Base-by-base conservation (phyloP, 345 rosid species). In the Camelina laxa region DNA sequence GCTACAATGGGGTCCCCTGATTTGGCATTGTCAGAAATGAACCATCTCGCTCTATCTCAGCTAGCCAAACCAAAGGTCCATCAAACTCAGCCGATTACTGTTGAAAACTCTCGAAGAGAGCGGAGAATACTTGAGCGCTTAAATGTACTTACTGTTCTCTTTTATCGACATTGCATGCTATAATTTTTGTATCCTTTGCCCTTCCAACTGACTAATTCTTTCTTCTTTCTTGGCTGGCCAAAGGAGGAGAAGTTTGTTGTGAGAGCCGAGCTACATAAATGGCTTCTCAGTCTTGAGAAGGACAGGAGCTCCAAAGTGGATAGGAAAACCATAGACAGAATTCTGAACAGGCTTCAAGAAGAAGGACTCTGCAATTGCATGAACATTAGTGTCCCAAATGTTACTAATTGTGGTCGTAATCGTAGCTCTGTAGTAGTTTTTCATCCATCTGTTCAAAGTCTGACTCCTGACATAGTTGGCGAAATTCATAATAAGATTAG, bases 211-310 rank as follows among this genome's bases (percentile, higher is more conserved):
- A 70, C 63, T 39, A 22, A 7, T 58, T 65, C 20, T 58, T 67
- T 82, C 56, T 68, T 56, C 76, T 65, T 58, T 65, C 21, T 57
- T 65, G 73, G 72, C 62, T 77, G 63, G 21, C 56, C 39, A 69
- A 81, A 95, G 97, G 88, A 85, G 42, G 88, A 95, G 68, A 88
- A 89, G 76, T 86, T 88, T 71, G 79, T 95, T 75, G 78, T 95
- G 80, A 89, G 85, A 88, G 75, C 84, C 21, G 97, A 92, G 81
- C 88, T 95, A 47, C 88, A 84, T 70, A 85, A 80, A 77, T 87
- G 97, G 97, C 97, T 95, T 20, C 69, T 85, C 65, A 88, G 80
- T 83, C 80, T 87, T 79, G 99, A 95, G 84, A 88, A 84, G 78
- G 93, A 90, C 73, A 89, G 87, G 79, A 42, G 84, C 73, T 81